phyloP scores from a whole-genome alignment of 129 eudicot genomes.

The Lonicera japonica region DNA sequence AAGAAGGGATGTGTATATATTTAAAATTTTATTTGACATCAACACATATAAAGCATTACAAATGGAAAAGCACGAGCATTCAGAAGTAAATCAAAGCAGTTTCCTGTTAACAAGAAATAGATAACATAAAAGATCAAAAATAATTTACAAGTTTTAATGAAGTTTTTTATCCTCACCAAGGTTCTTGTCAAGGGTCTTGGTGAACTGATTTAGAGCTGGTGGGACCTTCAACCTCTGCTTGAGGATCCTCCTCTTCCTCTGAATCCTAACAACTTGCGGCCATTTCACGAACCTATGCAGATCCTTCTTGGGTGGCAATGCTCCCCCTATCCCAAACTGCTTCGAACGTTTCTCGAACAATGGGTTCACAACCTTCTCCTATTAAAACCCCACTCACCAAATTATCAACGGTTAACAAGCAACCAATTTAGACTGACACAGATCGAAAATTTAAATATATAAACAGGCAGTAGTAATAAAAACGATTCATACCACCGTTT shows the following conservation, averaged over 20 bases:
- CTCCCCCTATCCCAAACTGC: constrained; percentile 88
- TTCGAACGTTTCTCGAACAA: constrained; percentile 75
- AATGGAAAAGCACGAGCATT: too few relatives aligned
- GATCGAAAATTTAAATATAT: too few relatives aligned
- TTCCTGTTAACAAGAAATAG: too few relatives aligned
- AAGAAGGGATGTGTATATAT: too few relatives aligned
- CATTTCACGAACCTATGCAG: constrained; percentile 66
- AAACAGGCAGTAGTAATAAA: too few relatives aligned
- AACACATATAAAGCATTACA: too few relatives aligned
- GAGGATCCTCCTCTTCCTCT: constrained; percentile 70
- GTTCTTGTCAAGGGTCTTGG: constrained; percentile 76
- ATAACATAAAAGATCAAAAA: too few relatives aligned
- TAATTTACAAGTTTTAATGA: too few relatives aligned
- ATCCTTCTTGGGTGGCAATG: constrained; percentile 78
- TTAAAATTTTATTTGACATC: too few relatives aligned
- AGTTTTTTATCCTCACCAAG: constrained; percentile 41
- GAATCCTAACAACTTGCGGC: constrained; percentile 70
- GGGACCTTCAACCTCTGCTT: constrained; percentile 97
- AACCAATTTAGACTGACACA: background rate
- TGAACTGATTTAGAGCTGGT: constrained; percentile 73
- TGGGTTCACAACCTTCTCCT: constrained; percentile 69
- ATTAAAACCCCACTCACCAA: too few relatives aligned
- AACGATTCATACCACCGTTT: constrained; percentile 24
- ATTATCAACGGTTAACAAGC: background rate
- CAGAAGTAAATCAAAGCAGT: too few relatives aligned